Evolutionary conservation across 345 rosid genomes (phyloP).

Genomic region (Populus simonii): DNA sequence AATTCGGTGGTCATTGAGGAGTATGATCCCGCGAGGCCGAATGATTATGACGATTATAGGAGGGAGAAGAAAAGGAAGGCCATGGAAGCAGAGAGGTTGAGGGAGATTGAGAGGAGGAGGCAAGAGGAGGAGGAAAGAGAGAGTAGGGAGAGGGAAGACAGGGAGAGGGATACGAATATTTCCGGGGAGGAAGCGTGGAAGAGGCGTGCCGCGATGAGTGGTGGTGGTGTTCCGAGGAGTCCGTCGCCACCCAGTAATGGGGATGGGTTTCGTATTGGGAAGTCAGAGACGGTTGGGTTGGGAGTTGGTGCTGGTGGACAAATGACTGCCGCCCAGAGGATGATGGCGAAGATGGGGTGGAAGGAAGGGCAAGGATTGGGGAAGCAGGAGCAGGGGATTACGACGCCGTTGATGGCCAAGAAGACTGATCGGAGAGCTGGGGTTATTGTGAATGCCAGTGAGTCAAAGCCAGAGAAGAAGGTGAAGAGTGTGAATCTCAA

Average conservation of each 20-base stretch:
- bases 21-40: constrained; percentile 95
- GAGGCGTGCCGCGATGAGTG: constrained; percentile 89
- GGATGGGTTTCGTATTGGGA: constrained; percentile 69
- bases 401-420: constrained; percentile 94
- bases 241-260: constrained; percentile 66
- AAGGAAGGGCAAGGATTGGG: constrained; percentile 99
- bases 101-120: constrained; percentile 78
- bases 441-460: constrained; percentile 92
- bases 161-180: constrained; percentile 51
- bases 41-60: constrained; percentile 83
- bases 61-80: constrained; percentile 74
- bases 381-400: constrained; percentile 91
- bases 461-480: constrained; percentile 76
- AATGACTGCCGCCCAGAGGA: constrained; percentile 99
- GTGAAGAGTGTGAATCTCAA: constrained; percentile 80
- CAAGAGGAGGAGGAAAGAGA: constrained; percentile 82
- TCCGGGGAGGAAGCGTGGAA: constrained; percentile 98
- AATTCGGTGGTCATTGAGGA: constrained; percentile 77
- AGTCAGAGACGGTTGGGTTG: constrained; percentile 81
- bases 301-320: constrained; percentile 98
- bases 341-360: constrained; percentile 99
- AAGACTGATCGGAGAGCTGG: constrained; percentile 98
- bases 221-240: constrained; percentile 55
- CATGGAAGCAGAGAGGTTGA: constrained; percentile 71
- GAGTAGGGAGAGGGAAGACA: constrained; percentile 42